Percentiles rank a stretch among this genome's conserved stretches.
These are phyloP conservation scores for Gigaspora rosea DNA, from an alignment of 192 early-diverging fungal genomes.

Conservation along the genomic window DNA sequence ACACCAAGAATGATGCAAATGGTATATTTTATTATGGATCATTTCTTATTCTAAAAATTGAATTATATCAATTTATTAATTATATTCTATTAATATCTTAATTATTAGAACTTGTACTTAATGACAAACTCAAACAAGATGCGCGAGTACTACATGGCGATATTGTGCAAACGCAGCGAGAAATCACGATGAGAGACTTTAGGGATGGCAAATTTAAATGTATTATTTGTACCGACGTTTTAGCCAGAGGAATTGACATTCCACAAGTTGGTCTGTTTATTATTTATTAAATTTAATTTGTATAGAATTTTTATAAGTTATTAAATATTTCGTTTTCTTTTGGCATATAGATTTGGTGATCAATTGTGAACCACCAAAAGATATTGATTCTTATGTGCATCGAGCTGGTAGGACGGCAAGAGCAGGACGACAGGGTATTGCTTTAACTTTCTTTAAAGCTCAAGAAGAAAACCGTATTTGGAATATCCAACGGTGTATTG, in stretches of 20 bases:
- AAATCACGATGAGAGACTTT: conserved; percentile 82
- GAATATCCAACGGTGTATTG: conserved; percentile 75
- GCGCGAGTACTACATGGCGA: conserved; percentile 88
- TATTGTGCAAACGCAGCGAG: conserved; percentile 76
- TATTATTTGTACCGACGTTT: conserved; percentile 93
- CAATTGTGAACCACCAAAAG: conserved; percentile 92
- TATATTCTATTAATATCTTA: background rate
- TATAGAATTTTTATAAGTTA: background rate
- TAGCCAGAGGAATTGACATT: conserved; percentile 95
- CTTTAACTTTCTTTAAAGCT: conserved; percentile 93
- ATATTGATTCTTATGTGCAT: conserved; percentile 95
- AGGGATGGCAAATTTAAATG: conserved; percentile 82
- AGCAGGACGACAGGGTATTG: conserved; percentile 82
- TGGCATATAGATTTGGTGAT: conserved; percentile 80
- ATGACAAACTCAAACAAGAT: conserved; percentile 74
- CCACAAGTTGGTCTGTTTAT: conserved; percentile 66
- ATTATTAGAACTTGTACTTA: conserved; percentile 62
- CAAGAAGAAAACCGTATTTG: conserved; percentile 80
- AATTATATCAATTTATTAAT: background rate
- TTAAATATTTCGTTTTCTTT: background rate
- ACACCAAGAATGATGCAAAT: conserved; percentile 90
- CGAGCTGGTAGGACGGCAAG: conserved; percentile 94
- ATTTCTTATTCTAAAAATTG: background rate
- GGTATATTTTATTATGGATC: background rate
- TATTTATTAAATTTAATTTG: background rate